phyloP scores from a whole-genome alignment of 306 rosid genomes.

The Sesbania bispinosa region DNA sequence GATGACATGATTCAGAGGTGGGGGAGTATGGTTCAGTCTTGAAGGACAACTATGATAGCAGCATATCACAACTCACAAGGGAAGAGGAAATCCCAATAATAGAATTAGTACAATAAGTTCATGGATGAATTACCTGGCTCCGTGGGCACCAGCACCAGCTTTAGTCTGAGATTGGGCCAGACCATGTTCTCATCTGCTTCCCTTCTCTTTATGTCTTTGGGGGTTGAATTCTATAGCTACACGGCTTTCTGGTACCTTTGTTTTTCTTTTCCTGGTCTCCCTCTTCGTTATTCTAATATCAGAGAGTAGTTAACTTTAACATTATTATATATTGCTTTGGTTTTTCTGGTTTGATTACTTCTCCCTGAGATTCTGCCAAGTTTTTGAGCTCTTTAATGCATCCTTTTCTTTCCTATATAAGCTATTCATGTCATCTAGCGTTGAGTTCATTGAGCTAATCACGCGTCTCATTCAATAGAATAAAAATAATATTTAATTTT shows the following conservation, averaged over 20 bases:
- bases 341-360: conserved; percentile 1
- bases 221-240: conserved; percentile 83
- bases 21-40: too few species aligned
- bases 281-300: neutral
- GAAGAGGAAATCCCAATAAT: conserved; percentile 30
- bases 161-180: conserved; percentile 76
- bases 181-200: conserved; percentile 76
- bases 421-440: neutral
- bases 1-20: conserved; percentile 21
- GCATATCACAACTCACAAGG: conserved; percentile 35
- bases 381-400: neutral
- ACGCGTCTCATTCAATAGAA: neutral
- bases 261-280: neutral
- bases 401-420: neutral
- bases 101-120: conserved; percentile 13
- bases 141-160: conserved; percentile 67
- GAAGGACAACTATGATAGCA: conserved; percentile 38
- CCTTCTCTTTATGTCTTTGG: conserved; percentile 82
- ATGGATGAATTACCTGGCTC: conserved; percentile 84
- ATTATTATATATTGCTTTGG: neutral
- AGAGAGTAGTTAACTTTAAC: too few species aligned
- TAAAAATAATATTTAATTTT: neutral
- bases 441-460: conserved; percentile 2
- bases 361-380: neutral
- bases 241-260: conserved; percentile 92